phyloP scores from a whole-genome alignment of 2,329 filamentous ascomycete genomes.

The Colletotrichum sp. region DNA sequence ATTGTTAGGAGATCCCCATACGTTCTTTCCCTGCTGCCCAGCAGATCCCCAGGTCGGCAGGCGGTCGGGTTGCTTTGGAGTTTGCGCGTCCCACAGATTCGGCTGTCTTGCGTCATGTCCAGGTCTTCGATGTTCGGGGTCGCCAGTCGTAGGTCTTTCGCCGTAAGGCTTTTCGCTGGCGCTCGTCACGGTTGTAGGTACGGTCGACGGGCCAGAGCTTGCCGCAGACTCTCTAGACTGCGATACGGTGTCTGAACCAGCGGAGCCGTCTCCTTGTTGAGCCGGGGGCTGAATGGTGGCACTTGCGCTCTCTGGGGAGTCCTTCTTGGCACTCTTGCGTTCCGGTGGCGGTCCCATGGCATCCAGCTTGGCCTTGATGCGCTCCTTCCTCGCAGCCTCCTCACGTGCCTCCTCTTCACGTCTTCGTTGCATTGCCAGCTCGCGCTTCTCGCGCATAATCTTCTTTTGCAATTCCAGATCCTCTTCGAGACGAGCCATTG shows the following conservation, averaged over 20 bases:
- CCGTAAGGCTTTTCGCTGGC: not conserved
- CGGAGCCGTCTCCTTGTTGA: constrained; percentile 24
- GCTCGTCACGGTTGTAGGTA: not conserved
- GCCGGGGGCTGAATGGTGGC: constrained; percentile 28
- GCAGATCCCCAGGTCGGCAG: constrained; percentile 55
- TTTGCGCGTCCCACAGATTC: constrained; percentile 24
- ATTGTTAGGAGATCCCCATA: constrained; percentile 78
- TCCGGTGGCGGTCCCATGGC: constrained; percentile 71
- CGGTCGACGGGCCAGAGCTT: not conserved
- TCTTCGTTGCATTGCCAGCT: constrained; percentile 71
- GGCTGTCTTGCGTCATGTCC: constrained; percentile 23
- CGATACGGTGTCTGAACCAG: not conserved
- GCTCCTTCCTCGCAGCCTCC: constrained; percentile 73
- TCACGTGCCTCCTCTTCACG: constrained; percentile 74
- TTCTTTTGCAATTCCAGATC: constrained; percentile 71
- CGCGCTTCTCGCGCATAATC: constrained; percentile 75
- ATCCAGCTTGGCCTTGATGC: constrained; percentile 75
- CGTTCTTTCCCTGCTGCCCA: constrained; percentile 59
- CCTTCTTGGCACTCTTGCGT: constrained; percentile 62
- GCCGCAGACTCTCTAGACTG: constrained; percentile 5
- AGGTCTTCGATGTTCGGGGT: constrained; percentile 19
- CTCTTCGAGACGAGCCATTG: constrained; percentile 46
- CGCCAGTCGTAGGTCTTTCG: constrained; percentile 1
- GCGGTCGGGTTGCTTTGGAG: constrained; percentile 45
- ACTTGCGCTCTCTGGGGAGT: constrained; percentile 50